These are phyloP conservation scores for Pterocarpus santalinus DNA, from an alignment of 306 rosid species.

Conservation along the genomic window DNA sequence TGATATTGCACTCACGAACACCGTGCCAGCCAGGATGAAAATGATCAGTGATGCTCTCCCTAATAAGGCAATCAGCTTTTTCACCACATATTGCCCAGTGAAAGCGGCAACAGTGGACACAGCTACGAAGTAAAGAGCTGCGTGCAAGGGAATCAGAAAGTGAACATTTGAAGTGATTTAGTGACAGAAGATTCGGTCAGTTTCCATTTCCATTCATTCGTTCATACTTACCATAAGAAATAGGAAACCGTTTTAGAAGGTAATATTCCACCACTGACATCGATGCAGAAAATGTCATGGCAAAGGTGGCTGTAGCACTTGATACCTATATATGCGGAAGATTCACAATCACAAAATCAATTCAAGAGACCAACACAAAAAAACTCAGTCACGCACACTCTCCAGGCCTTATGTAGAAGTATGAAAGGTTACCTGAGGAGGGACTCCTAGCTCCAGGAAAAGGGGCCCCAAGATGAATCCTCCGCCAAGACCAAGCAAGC, in stretches of 20 bases:
- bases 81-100: slow-evolving; percentile 67
- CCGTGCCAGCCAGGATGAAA: slow-evolving; percentile 67
- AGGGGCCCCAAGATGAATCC: slow-evolving; percentile 85
- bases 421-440: slow-evolving; percentile 65
- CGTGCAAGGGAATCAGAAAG: slow-evolving; percentile 14
- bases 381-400: neutral
- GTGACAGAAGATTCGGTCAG: neutral
- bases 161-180: slow-evolving; percentile 20
- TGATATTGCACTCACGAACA: slow-evolving; percentile 65
- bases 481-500: slow-evolving; percentile 79
- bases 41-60: slow-evolving; percentile 74
- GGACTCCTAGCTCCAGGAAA: slow-evolving; percentile 71
- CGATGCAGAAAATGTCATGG: slow-evolving; percentile 77
- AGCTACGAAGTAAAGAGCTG: slow-evolving; percentile 68
- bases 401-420: neutral
- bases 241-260: slow-evolving; percentile 75
- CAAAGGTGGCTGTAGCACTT: slow-evolving; percentile 78
- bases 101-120: slow-evolving; percentile 67
- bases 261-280: slow-evolving; percentile 81
- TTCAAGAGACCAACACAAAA: neutral
- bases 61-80: slow-evolving; percentile 54
- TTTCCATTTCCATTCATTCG: neutral
- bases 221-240: slow-evolving; percentile 61
- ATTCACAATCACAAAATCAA: neutral
- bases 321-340: slow-evolving; percentile 52